phyloP scores from a whole-genome alignment of 2,329 filamentous ascomycete species.

The Aquanectria penicillioides region DNA sequence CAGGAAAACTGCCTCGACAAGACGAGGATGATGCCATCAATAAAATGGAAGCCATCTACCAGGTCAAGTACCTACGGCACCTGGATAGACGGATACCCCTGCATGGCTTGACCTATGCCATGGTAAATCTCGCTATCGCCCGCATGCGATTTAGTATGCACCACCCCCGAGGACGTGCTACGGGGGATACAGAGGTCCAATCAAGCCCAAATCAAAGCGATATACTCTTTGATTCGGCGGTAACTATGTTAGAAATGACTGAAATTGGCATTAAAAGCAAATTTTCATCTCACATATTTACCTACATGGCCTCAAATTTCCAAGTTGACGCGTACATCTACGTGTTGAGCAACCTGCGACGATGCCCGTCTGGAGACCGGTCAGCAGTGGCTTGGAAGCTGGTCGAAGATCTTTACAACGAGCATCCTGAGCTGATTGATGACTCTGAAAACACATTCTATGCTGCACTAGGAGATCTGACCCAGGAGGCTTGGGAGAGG shows the following conservation, averaged over 20 bases:
- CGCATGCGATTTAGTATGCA: conserved; percentile 44
- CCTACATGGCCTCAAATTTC: conserved; percentile 38
- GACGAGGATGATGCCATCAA: conserved; percentile 37
- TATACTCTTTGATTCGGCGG: conserved; percentile 35
- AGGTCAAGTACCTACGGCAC: conserved; percentile 31
- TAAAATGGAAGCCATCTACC: conserved; percentile 41
- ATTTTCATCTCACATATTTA: conserved; percentile 43
- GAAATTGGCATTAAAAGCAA: conserved; percentile 34
- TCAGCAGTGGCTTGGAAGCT: conserved; percentile 41
- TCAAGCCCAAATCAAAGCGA: conserved; percentile 37
- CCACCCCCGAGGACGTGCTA: conserved; percentile 36
- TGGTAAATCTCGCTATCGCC: conserved; percentile 39
- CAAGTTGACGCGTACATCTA: conserved; percentile 47
- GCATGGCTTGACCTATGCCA: conserved; percentile 32
- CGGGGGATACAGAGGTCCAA: conserved; percentile 4
- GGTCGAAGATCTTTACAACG: conserved; percentile 36
- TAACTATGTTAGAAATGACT: conserved; percentile 38
- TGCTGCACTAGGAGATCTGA: conserved; percentile 23
- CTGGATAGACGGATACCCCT: conserved; percentile 43
- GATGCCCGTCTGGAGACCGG: conserved; percentile 21
- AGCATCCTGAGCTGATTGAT: conserved; percentile 31
- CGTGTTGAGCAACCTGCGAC: conserved; percentile 43
- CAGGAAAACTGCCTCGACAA: conserved; percentile 14
- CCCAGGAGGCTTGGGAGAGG: conserved; percentile 36
- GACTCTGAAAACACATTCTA: conserved; percentile 14